Conservation (phyloP, 2,329 filamentous ascomycete species). For the Lasiodiplodia gonubiensis region DNA sequence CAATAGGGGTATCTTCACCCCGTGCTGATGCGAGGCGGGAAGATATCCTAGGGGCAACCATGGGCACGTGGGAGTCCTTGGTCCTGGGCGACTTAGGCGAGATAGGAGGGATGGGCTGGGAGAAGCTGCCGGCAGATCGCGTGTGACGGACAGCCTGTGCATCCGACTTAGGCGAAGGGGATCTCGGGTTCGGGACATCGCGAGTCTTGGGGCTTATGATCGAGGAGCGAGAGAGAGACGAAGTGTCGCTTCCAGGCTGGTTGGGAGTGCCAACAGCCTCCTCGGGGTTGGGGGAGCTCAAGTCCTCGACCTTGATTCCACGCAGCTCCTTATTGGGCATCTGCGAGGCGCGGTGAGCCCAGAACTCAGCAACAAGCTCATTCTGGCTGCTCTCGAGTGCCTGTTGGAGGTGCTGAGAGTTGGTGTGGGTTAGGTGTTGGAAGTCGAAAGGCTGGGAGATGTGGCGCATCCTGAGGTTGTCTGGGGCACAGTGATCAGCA, state of each 20-base stretch:
- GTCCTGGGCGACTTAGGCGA: constrained; percentile 20
- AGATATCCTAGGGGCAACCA: constrained; percentile 41
- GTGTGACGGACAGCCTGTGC: constrained; percentile 37
- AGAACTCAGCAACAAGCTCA: constrained; percentile 61
- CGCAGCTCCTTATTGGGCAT: constrained; percentile 55
- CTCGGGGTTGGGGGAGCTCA: constrained; percentile 42
- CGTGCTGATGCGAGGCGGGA: constrained; percentile 38
- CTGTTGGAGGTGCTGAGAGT: constrained; percentile 59
- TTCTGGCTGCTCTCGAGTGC: constrained; percentile 58
- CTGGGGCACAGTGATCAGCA: constrained; percentile 30
- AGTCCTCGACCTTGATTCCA: constrained; percentile 59
- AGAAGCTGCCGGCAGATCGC: constrained; percentile 59
- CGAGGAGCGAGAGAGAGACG: constrained; percentile 10
- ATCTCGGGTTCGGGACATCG: constrained; percentile 8
- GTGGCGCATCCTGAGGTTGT: constrained; percentile 35
- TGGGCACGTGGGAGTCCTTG: constrained; percentile 11
- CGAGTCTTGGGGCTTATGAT: constrained; percentile 34
- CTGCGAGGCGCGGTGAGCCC: constrained; percentile 59
- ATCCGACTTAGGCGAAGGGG: constrained; percentile 30
- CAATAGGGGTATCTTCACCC: constrained; percentile 22
- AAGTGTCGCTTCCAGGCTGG: background rate
- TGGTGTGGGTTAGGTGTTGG: constrained; percentile 67
- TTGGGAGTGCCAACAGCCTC: background rate
- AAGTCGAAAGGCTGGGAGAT: constrained; percentile 70
- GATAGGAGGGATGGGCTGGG: constrained; percentile 51